Evolutionary conservation across 2,329 filamentous ascomycete genomes (phyloP).

Genomic region (Cercospora canescens): DNA sequence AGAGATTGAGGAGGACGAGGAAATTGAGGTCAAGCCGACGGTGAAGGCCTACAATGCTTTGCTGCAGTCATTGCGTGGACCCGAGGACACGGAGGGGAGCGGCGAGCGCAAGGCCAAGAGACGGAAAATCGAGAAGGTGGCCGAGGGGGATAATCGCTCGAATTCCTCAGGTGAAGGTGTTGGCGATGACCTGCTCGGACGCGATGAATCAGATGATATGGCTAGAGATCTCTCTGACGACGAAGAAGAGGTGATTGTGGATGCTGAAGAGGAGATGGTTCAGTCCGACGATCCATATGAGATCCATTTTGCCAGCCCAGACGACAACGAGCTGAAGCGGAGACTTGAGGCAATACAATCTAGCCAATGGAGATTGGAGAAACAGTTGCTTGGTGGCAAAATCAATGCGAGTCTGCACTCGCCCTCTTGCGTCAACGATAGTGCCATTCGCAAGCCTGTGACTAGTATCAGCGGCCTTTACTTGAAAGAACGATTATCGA

Average conservation of each 20-base stretch:
- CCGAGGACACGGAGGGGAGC: slow-evolving; percentile 35
- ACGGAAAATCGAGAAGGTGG: slow-evolving; percentile 49
- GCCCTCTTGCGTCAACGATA: slow-evolving; percentile 17
- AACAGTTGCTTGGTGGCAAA: slow-evolving; percentile 20
- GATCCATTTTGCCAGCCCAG: slow-evolving; percentile 70
- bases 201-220: slow-evolving; percentile 55
- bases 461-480: not conserved
- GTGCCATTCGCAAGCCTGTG: slow-evolving; percentile 1
- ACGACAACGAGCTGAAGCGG: slow-evolving; percentile 60
- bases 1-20: slow-evolving; percentile 33
- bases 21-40: slow-evolving; percentile 30
- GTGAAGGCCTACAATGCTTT: slow-evolving; percentile 57
- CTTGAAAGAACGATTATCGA: slow-evolving; percentile 70
- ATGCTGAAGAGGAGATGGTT: slow-evolving; percentile 11
- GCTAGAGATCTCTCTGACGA: slow-evolving; percentile 22
- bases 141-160: slow-evolving; percentile 36
- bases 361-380: slow-evolving; percentile 49
- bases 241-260: slow-evolving; percentile 17
- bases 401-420: slow-evolving; percentile 20
- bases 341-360: slow-evolving; percentile 49
- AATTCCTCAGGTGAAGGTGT: slow-evolving; percentile 45
- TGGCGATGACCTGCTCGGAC: slow-evolving; percentile 36
- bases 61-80: slow-evolving; percentile 55
- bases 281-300: slow-evolving; percentile 69
- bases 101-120: slow-evolving; percentile 52